Evolutionary conservation across 1,284 basidiomycete species (phyloP), one percentile per base, ranked within the genome.

Genomic region (Microbotryum lychnidis-dioicae): DNA sequence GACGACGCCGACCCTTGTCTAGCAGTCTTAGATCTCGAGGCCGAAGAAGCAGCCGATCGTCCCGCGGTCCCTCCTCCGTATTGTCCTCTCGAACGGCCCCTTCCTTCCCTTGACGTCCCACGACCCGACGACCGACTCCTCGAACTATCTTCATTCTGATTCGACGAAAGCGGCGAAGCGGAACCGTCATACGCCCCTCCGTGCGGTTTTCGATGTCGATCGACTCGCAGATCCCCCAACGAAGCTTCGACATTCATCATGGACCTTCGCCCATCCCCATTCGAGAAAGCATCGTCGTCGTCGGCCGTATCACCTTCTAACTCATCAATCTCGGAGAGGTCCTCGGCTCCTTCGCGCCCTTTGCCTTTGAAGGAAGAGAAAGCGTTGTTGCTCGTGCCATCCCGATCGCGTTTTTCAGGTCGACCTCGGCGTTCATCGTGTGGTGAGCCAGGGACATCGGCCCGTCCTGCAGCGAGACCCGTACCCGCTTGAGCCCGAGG

Each of bases 171-270:
- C 1, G 37, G 37, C 12, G 37, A 42, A 6, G 37, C 12, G 5
- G 37, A 42, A 1, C 37, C 12, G 6, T 42, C 37, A 18, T 18
- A 42, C 37, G 16, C 37, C 31, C 31, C 31, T 8, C 31, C 37
- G 12, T 42, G 37, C 5, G 37, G 12, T 42, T 16, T 14, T 16
- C 27, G 14, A 20, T 50, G 29, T 25, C n/a, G 29, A 20, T 31
- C 50, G 29, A 68, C 62, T 33, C 67, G 49, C 14, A 68, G 23
- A 21, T 68, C 67, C 27, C 52, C 31, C 37, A 68, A 25, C 8
- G 64, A 64, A 12, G 60, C 53, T 29, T 66, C 64, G 56, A 68
- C 67, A 33, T 64, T 62, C 23, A 49, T 50, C 62, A 68, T 64
- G 20, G 64, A 54, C 4, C 66, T 49, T 23, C 51, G 54, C 18